Evolutionary conservation across 2,329 filamentous ascomycete species (phyloP), one percentile per base, ranked within the genome.

Genomic region (Aspergillus floridensis): DNA sequence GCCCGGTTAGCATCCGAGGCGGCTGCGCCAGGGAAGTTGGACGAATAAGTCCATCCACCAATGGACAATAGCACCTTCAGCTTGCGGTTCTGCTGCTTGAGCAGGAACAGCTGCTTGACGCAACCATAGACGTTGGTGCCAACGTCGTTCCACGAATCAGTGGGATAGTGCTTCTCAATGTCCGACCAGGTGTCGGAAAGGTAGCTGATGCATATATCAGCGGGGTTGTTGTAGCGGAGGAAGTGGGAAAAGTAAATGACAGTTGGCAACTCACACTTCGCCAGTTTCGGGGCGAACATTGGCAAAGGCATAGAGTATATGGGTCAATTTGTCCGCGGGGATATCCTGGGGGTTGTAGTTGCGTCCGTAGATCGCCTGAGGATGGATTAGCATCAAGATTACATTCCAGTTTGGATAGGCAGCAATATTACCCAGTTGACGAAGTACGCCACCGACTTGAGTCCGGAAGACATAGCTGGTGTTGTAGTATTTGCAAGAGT

Each of bases 281-380:
- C 92, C 92, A 46, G 83, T 86, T 4, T 93, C 90, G 3, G 87
- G 84, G 1, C 86, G 84, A 59, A 96, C 86, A 73, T 96, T 95
- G 70, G 91, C 92, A 77, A 97, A 97, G 10, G 92, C 83, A 68
- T 96, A 96, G 16, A 96, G 84, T 7, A 96, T 77, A 71, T 97
- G 93, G 0, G 92, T 96, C 35, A 96, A 83, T 62, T 91, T 89
- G 56, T 92, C 85, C 2, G 84, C 87, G 0, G 91, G 91, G 2
- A 96, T 82, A 70, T 95, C 87, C 70, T 95, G 89, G 0, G 92
- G 92, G 14, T 86, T 83, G 72, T 95, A 89, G 70, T 93, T 89
- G 59, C 92, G 86, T 47, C 82, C 91, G 75, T 96, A 96, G 68
- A 96, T 93, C 65, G 89, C 90, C 91, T 80, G 44, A 24, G 41